Conservation (phyloP, 2,329 filamentous ascomycete genomes). For the Pestalotiopsis sp. region DNA sequence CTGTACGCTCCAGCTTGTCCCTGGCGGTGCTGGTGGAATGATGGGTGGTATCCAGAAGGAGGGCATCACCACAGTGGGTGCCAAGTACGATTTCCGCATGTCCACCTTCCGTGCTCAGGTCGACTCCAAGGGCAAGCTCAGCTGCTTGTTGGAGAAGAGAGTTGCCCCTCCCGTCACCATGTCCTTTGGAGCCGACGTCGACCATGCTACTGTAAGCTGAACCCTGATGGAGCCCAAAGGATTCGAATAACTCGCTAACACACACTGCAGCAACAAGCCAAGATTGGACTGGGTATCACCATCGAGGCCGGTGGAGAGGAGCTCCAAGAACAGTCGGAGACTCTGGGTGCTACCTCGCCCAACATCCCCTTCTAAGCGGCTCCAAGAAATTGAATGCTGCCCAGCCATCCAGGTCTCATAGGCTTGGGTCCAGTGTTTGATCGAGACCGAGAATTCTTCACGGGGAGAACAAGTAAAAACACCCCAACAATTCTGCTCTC, state of each 20-base stretch:
- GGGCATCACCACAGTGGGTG: conserved; percentile 86
- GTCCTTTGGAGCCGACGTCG: conserved; percentile 95
- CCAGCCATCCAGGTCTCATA: background rate
- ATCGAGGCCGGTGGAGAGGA: conserved; percentile 86
- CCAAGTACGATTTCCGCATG: conserved; percentile 97
- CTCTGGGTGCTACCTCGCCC: conserved; percentile 52
- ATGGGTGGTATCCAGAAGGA: conserved; percentile 79
- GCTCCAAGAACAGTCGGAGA: conserved; percentile 82
- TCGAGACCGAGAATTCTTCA: background rate
- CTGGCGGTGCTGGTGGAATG: conserved; percentile 71
- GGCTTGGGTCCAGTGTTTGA: background rate
- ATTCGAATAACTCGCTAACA: conserved; percentile 23
- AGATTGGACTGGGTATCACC: conserved; percentile 91
- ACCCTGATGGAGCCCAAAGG: background rate
- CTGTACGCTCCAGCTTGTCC: conserved; percentile 82
- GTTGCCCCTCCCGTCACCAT: conserved; percentile 90
- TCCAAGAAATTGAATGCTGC: background rate
- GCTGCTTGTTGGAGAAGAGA: conserved; percentile 91
- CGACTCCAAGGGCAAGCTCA: conserved; percentile 92
- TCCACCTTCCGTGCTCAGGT: conserved; percentile 95
- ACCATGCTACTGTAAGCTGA: conserved; percentile 84
- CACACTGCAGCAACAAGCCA: conserved; percentile 77
- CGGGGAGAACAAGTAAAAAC: background rate
- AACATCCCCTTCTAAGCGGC: conserved; percentile 67
- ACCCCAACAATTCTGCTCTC: conserved; percentile 7